These are phyloP conservation scores for Jacaranda copaia DNA, from an alignment of 257 asterid genomes.

Conservation along the genomic window DNA sequence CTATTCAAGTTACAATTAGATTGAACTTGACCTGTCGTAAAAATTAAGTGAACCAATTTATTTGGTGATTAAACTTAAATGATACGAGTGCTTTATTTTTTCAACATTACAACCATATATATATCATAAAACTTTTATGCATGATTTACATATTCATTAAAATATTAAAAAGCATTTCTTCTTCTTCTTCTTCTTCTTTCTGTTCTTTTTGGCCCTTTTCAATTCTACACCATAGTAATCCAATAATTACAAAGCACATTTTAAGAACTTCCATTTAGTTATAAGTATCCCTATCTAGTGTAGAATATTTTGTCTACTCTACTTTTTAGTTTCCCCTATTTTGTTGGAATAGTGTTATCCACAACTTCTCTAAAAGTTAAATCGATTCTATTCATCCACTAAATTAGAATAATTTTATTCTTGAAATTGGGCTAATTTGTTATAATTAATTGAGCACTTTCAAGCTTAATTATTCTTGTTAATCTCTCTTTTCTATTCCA, in stretches of 20 bases:
- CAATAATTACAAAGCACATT: neutral
- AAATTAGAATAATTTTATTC: constrained; percentile 10
- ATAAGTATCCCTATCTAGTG: neutral
- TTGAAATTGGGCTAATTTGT: neutral
- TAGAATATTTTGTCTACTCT: neutral
- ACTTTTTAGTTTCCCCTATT: neutral
- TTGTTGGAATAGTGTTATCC: neutral
- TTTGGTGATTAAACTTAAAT: too few relatives aligned
- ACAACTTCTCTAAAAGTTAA: neutral
- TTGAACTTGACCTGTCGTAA: too few relatives aligned
- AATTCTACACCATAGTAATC: too few relatives aligned
- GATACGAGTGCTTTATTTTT: too few relatives aligned
- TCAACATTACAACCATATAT: too few relatives aligned
- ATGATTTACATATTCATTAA: too few relatives aligned
- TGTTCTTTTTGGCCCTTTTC: too few relatives aligned
- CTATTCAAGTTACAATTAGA: too few relatives aligned
- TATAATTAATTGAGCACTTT: neutral
- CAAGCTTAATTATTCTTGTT: neutral
- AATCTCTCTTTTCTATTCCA: neutral
- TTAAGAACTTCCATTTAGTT: neutral
- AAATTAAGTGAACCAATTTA: too few relatives aligned
- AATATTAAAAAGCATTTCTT: too few relatives aligned
- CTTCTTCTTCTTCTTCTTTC: too few relatives aligned
- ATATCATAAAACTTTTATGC: too few relatives aligned
- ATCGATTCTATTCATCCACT: constrained; percentile 14